A percentile compares a stretch with the other conserved stretches of the same genome.
phyloP scores from a whole-genome alignment of 441 rosid genomes.

The Kokia cookei region DNA sequence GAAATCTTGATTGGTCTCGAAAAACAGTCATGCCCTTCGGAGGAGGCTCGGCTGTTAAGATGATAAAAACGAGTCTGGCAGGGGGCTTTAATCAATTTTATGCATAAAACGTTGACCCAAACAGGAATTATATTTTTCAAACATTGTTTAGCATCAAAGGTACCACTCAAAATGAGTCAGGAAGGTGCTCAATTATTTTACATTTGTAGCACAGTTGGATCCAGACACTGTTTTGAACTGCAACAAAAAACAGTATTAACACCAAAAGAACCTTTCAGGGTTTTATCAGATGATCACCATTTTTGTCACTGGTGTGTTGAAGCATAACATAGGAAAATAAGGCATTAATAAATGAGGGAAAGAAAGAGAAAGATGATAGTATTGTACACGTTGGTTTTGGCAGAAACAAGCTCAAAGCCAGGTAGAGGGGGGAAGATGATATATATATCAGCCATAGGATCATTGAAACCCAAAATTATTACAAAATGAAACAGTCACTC shows the following conservation, averaged over 20 bases:
- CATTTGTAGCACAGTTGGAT: neutral
- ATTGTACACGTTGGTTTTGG: slow-evolving; percentile 17
- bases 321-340: too few species aligned
- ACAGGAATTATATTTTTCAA: neutral
- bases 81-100: neutral
- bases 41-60: neutral
- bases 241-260: neutral
- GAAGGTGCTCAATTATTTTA: neutral
- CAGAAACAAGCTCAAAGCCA: slow-evolving; percentile 23
- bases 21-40: neutral
- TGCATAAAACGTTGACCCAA: neutral
- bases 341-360: neutral
- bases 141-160: neutral
- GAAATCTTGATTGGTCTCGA: neutral
- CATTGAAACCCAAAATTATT: slow-evolving; percentile 22
- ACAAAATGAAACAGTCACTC: slow-evolving; percentile 9
- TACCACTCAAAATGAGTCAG: neutral
- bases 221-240: neutral
- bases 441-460: neutral
- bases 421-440: neutral
- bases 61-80: neutral
- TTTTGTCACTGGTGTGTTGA: too few species aligned
- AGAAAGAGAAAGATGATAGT: slow-evolving; percentile 7
- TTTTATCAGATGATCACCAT: neutral
- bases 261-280: neutral